Base-by-base conservation (phyloP, 208 protist species). In the Crithidia brevicula region DNA sequence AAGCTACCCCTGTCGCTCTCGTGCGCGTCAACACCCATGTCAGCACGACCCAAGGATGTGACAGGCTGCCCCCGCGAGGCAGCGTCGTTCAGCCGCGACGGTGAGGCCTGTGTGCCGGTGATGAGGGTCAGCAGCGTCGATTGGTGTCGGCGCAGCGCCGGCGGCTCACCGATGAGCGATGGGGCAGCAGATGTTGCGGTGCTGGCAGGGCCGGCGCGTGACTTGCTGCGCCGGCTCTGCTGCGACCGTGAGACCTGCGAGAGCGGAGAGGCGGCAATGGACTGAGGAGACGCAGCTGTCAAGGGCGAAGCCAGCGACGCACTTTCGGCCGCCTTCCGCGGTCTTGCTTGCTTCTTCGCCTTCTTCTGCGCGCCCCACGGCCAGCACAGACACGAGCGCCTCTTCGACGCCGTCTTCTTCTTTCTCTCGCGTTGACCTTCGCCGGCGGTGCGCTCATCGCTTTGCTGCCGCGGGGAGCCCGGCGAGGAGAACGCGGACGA, bases 91-190 rank as follows among this genome's bases (percentile, higher is more conserved):
- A 22, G 15, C 13, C 53, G 31, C 31, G 11, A 33, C 52, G 15
- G 52, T 10, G 45, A 43, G 40, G 38, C 27, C 0, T 38, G 22
- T 13, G n/a, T 47, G 40, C 54, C 54, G 31, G 47, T 65, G 43
- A 76, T 76, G 22, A 76, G 52, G 3, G 62, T 69, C 22, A 76
- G 62, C 47, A 76, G 45, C 52, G 25, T 76, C 4, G 70, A 76
- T 16, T 50, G 51, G 25, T 68, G 59, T 38, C 42, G 59, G 0
- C 45, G 28, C 16, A 67, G 49, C 45, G 45, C 4, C 2, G 8
- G 22, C 15, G 27, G 25, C 8, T 18, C 53, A 10, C 46, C 20
- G 23, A 6, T 16, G 15, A 60, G 31, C 34, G 53, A 60, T 4
- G 53, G 53, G 1, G 53, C 34, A n/a, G 53, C 23, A 1, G 36